Conservation (phyloP, 2,329 filamentous ascomycete genomes). For the Didymella arachidicola region DNA sequence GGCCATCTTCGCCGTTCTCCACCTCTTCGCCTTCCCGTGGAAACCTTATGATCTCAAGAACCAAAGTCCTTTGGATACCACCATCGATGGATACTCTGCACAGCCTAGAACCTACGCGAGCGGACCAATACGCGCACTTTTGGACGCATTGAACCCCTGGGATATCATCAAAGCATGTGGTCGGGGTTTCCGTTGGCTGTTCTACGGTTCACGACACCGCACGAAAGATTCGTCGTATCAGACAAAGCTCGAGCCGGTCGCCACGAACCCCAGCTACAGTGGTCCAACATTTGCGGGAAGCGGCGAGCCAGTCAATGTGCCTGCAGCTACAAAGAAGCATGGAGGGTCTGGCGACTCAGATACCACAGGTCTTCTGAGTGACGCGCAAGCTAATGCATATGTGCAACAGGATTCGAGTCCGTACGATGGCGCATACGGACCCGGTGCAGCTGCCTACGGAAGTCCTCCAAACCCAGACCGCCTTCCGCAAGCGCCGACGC, state of each 20-base stretch:
- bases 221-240: constrained; percentile 53
- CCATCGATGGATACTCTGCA: constrained; percentile 18
- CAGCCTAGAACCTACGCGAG: constrained; percentile 62
- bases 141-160: constrained; percentile 80
- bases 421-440: constrained; percentile 22
- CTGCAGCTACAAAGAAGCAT: constrained; percentile 17
- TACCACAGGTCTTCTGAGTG: constrained; percentile 31
- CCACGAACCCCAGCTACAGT: constrained; percentile 28
- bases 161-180: constrained; percentile 83
- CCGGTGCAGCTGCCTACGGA: constrained; percentile 8
- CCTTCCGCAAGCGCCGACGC: constrained; percentile 33
- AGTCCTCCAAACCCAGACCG: constrained; percentile 27
- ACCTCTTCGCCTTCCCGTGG: constrained; percentile 84
- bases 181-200: constrained; percentile 80
- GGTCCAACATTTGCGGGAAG: constrained; percentile 38
- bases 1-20: constrained; percentile 78
- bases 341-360: constrained; percentile 40
- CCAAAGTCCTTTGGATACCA: constrained; percentile 33
- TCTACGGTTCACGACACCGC: constrained; percentile 72
- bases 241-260: constrained; percentile 30
- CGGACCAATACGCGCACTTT: constrained; percentile 69
- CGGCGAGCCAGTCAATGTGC: constrained; percentile 23
- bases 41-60: constrained; percentile 65
- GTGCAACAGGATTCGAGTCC: constrained; percentile 12
- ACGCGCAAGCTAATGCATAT: constrained; percentile 39